Evolutionary conservation across 2,329 filamentous ascomycete species (phyloP), one percentile per base, ranked within the genome.

Genomic region (Fusarium xylarioides): DNA sequence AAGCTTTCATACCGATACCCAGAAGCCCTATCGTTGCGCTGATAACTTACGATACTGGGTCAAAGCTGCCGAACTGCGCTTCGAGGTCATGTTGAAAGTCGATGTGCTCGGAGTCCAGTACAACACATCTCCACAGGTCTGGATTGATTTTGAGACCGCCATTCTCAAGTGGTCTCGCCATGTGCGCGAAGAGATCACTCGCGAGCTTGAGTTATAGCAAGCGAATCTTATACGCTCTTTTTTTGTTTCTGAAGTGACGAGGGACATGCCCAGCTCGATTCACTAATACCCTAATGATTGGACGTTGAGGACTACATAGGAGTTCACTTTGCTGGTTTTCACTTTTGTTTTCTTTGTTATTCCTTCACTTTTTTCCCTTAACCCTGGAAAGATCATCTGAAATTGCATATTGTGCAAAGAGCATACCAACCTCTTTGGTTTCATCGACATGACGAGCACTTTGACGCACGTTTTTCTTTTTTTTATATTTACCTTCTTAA

Each of bases 11-110:
- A 91, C 91, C n/a, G 95, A 99, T 81, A 95, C 96, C 15, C 91
- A 91, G 68, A 98, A 98, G 83, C 96, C 96, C 1, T 99, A 99
- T 81, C 92, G 96, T 54, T 92, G 92, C 71, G 94, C 95, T 7
- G 96, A 99, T 76, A 99, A 99, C 81, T 87, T 99, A 70, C 90
- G 95, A 44, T 99, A 93, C 85, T 99, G 96, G 95, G 89, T 93
- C 82, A 99, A 99, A 85, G 96, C 95, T 3, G 95, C 95, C 12
- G 95, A 99, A 83, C 86, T 98, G 66, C 91, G 96, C 62, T 99
- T 95, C 91, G 96, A 98, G 82, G 89, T 95, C 43, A 89, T 93
- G 75, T 86, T 98, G 57, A 90, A 92, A 71, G 87, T 97, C 60
- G 94, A 98, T 78, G 94, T 95, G 28, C 91, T 97, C 82, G 94